phyloP scores from a whole-genome alignment of 2,329 filamentous ascomycete genomes.

The Diaporthe ilicicola region DNA sequence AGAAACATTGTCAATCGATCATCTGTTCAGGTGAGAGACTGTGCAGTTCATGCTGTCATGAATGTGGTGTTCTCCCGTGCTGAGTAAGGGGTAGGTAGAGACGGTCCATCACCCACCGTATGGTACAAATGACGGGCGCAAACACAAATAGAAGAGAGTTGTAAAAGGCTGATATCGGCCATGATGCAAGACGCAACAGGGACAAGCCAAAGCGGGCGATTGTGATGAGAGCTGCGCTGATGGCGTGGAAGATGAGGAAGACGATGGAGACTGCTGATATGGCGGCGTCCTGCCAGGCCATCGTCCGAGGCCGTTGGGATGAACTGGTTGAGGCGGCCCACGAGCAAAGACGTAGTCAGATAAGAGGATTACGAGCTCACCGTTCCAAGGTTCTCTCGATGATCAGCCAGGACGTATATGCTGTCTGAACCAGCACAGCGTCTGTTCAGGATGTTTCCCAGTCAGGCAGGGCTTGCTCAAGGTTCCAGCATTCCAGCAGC shows the following conservation, averaged over 20 bases:
- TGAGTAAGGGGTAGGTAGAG: neutral
- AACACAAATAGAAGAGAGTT: conserved; percentile 31
- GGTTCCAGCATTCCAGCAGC: neutral
- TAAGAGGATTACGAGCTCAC: neutral
- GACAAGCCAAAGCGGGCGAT: neutral
- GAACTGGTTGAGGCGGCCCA: neutral
- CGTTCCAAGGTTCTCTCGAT: neutral
- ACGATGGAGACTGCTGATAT: conserved; percentile 15
- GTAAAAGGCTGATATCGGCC: conserved; percentile 25
- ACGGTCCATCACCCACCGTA: conserved; percentile 20
- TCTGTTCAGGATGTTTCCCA: neutral
- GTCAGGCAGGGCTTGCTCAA: neutral
- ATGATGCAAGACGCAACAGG: conserved; percentile 25
- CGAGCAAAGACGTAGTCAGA: neutral
- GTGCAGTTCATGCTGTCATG: neutral
- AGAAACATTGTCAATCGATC: neutral
- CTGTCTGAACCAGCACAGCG: neutral
- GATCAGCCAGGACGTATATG: neutral
- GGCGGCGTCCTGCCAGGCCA: conserved; percentile 28
- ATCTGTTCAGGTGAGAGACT: neutral
- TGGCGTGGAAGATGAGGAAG: conserved; percentile 17
- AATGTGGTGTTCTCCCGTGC: neutral
- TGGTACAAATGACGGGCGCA: conserved; percentile 29
- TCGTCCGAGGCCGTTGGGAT: neutral
- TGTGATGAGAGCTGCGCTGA: neutral